Evolutionary conservation across 2,329 filamentous ascomycete species (phyloP), one percentile per base, ranked within the genome.

Genomic region (Beauveria bassiana): DNA sequence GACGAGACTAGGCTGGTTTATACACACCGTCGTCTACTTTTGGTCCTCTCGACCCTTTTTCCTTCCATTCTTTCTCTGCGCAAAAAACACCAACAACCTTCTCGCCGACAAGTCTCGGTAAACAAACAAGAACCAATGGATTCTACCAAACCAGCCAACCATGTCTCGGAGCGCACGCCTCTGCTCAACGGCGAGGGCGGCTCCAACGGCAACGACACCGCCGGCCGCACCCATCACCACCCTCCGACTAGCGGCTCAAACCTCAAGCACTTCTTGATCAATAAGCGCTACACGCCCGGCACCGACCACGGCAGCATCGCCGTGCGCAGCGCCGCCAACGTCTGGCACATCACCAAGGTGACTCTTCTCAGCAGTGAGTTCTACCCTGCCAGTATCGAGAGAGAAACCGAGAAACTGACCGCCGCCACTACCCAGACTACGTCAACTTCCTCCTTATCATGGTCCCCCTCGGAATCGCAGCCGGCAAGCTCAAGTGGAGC

Each of bases 391-490:
- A 34, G 55, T 6, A 3, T 6, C 4, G 2, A 43, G 20, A 18
- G 31, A 16, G 26, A n/a, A 22, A n/a, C 22, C 12, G 8, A n/a
- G 9, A 45, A 24, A 47, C 47, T 43, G 49, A 61, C 28, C 18
- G 6, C 49, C 24, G 18, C 22, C 46, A 24, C 22, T 2, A 3
- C 14, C 45, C 64, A 85, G 82, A 78, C 67, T 83, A 83, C 72
- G 79, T 86, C 71, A 93, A 93, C 71, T 81, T 87, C 65, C 79
- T 88, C 59, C 86, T 95, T 65, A 78, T 91, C 63, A 86, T 87
- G 69, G 90, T 92, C 9, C 89, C 89, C 10, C 72, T 90, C 47
- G 89, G 89, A 64, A 89, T 93, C 64, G 69, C 86, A 59, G 85
- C 88, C 63, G 89, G 88, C 63, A 74, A 77, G 16, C 68, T 84